Evolutionary conservation across 2,329 filamentous ascomycete genomes (phyloP), one percentile per base, ranked within the genome.

Genomic region (Ophiostoma ulmi): DNA sequence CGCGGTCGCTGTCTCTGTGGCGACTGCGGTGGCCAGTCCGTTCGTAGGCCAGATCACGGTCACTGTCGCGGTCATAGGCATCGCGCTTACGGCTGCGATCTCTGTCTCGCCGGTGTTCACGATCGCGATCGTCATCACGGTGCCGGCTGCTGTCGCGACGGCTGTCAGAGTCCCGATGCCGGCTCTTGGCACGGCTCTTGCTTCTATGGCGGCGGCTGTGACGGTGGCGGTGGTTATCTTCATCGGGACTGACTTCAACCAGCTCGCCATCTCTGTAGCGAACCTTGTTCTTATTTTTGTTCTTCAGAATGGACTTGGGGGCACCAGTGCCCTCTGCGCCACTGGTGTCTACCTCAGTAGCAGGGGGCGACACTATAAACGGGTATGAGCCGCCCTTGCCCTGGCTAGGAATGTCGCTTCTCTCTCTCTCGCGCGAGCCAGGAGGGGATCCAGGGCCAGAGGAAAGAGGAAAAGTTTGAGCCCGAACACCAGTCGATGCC

Each of bases 281-380:
- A 5, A 88, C 85, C 65, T 84, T 84, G 72, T 88, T 84, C 66
- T 83, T 83, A 72, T 87, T 86, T 74, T 82, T 84, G 76, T 88
- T 88, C 79, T 88, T 88, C 22, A 88, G 79, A n/a, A 88, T 88
- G 5, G 86, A 83, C 74, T 87, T 88, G 1, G 86, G 86, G 71
- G 75, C 77, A 0, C 44, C 17, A 7, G 44, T 48, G 7, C 80
- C 78, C 81, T 38, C 74, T 74, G 3, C 79, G 75, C 0, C 80
- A 77, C 79, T 76, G 73, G 22, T 26, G 55, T 52, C 55, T 3
- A 36, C 36, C 38, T 74, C 0, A 78, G 80, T 8, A 77, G 76
- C 7, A 77, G 73, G 73, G 0, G 74, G 71, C 3, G 75, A 73
- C 6, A 78, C 81, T 68, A 84, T 82, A 72, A 80, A 77, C 0